Evolutionary conservation across 495 filamentous ascomycete genomes (phyloP).

Genomic region (Trichoderma erinaceum): DNA sequence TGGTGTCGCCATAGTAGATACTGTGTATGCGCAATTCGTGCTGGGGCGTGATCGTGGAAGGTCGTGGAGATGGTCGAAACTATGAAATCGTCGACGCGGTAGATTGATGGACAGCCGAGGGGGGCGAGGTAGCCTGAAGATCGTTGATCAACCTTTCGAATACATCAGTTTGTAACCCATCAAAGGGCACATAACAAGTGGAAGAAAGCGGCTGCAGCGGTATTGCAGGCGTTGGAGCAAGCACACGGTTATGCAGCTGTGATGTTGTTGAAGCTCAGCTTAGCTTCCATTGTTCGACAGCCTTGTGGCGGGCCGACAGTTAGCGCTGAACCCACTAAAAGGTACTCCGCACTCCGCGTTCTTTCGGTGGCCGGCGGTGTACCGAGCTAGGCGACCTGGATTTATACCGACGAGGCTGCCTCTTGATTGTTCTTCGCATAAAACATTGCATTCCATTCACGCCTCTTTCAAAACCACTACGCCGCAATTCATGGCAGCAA

Average conservation of each 20-base stretch:
- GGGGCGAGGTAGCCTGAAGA: neutral
- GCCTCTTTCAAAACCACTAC: neutral
- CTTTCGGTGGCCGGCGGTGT: neutral
- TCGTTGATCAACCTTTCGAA: neutral
- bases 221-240: neutral
- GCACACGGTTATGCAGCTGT: neutral
- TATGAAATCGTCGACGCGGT: neutral
- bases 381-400: neutral
- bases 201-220: neutral
- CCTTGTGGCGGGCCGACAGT: conserved; percentile 7
- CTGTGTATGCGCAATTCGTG: neutral
- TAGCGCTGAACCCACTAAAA: conserved; percentile 3
- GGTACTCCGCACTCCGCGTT: neutral
- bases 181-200: neutral
- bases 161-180: neutral
- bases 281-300: neutral
- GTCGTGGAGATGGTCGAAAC: neutral
- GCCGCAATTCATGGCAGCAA: neutral
- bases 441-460: neutral
- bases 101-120: neutral
- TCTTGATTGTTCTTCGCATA: neutral
- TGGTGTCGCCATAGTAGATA: conserved; percentile 42
- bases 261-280: neutral
- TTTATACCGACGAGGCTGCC: conserved; percentile 1
- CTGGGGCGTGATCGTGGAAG: neutral